Evolutionary conservation across 176 grass and related monocot genomes (phyloP).

Genomic region (Carex scoparia): DNA sequence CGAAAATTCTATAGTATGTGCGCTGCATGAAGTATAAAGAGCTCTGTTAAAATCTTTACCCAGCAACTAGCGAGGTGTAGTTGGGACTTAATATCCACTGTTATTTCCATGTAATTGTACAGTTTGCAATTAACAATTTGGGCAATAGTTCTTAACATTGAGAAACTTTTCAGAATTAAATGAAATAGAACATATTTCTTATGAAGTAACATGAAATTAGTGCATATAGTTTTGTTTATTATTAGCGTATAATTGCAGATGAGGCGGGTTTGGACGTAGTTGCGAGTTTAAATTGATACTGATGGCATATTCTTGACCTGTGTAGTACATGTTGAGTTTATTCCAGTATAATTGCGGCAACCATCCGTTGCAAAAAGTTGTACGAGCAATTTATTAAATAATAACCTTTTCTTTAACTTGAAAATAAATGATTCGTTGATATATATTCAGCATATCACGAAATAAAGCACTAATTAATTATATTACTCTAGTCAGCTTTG

Average conservation of each 20-base stretch:
- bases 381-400: background rate
- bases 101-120: background rate
- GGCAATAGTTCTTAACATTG: too few relatives aligned
- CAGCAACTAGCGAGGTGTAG: background rate
- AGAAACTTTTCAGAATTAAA: background rate
- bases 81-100: background rate
- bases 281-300: background rate
- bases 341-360: background rate
- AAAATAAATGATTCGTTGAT: background rate
- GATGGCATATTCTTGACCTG: background rate
- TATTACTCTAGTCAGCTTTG: too few relatives aligned
- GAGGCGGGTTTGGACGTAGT: background rate
- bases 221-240: background rate
- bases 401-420: background rate
- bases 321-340: too few relatives aligned
- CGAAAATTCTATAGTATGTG: too few relatives aligned
- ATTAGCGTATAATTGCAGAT: background rate
- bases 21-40: too few relatives aligned
- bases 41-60: too few relatives aligned
- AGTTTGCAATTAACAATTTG: background rate
- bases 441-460: background rate
- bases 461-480: background rate
- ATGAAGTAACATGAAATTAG: background rate
- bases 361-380: background rate
- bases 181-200: too few relatives aligned